Evolutionary conservation across 768 basidiomycete genomes (phyloP).

Genomic region (Lactarius vividus): DNA sequence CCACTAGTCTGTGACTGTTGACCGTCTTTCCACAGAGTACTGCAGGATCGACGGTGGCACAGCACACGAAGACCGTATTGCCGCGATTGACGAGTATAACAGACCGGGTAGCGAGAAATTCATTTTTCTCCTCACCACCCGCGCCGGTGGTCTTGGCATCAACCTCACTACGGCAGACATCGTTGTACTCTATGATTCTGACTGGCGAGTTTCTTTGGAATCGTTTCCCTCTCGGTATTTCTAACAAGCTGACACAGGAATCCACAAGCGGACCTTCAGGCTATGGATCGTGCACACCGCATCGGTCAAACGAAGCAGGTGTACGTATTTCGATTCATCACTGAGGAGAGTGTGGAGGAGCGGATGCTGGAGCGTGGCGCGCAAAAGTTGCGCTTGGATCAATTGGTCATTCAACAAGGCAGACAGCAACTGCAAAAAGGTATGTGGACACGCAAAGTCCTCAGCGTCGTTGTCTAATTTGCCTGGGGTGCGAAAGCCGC

Average conservation of each 20-base stretch:
- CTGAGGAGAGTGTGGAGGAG: conserved; percentile 94
- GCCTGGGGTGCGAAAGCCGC: conserved; percentile 51
- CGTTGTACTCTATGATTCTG: conserved; percentile 93
- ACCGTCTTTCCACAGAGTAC: conserved; percentile 57
- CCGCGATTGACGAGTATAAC: conserved; percentile 97
- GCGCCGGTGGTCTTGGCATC: conserved; percentile 96
- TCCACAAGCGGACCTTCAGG: conserved; percentile 97
- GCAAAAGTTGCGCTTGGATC: conserved; percentile 92
- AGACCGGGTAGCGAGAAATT: conserved; percentile 92
- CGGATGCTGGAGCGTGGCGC: conserved; percentile 93
- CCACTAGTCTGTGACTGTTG: conserved; percentile 13
- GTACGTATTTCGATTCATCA: conserved; percentile 95
- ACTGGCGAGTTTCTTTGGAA: conserved; percentile 58
- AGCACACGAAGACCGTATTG: conserved; percentile 93
- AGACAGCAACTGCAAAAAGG: conserved; percentile 79
- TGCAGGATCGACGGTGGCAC: conserved; percentile 96
- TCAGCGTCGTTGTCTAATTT: conserved; percentile 1
- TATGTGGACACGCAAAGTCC: conserved; percentile 31
- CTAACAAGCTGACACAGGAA: conserved; percentile 55
- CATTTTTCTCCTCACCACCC: conserved; percentile 93
- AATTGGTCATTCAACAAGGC: conserved; percentile 96
- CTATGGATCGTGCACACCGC: conserved; percentile 97
- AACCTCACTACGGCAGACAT: conserved; percentile 94
- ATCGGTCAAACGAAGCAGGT: conserved; percentile 98
- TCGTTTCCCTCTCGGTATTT: not conserved